Base-by-base conservation (phyloP, 2,329 filamentous ascomycete species). In the Penicillium decumbens region DNA sequence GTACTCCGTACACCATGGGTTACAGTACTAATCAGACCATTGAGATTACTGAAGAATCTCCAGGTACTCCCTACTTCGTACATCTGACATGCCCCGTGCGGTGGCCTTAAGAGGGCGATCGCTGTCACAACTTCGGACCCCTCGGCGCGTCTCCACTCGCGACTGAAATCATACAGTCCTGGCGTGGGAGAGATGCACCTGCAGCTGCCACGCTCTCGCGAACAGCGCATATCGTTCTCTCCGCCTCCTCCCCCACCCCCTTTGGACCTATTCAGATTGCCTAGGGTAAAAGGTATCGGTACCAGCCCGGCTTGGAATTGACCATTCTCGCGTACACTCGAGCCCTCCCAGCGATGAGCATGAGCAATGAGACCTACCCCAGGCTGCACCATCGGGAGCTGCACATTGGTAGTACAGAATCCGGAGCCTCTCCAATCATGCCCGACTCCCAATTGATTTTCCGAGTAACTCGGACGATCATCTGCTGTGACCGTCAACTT, bases 61-160 rank as follows among this genome's bases (percentile, higher is more conserved):
- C 58, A 62, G 64, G 15, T 18, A 18, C 15, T 18, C 15, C 15
- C 15, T 18, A 18, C 15, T 18, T 18, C 15, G 63, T 55, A 65
- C 58, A 55, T 40, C 39, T 40, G 32, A 33, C 44, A 33, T 35
- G 41, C 46, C 38, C 45, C 51, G 53, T 60, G 54, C 56, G 55
- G 57, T 56, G 57, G 55, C 54, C 38, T 52, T 55, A 18, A 57
- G 58, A 62, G 53, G 57, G 52, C 57, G 60, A 63, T 64, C 58
- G 63, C 62, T 65, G 62, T 67, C 62, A 65, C 62, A 64, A 62
- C 57, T 55, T 63, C 58, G n/a, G n/a, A n/a, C n/a, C n/a, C n/a
- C n/a, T n/a, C n/a, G 38, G 49, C 54, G 49, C 45, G 58, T 61
- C 58, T 58, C 63, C 61, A 66, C 62, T 62, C 15, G 15, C 32